Base-by-base conservation (phyloP, 2,329 filamentous ascomycete genomes). In the Pyricularia sp. region DNA sequence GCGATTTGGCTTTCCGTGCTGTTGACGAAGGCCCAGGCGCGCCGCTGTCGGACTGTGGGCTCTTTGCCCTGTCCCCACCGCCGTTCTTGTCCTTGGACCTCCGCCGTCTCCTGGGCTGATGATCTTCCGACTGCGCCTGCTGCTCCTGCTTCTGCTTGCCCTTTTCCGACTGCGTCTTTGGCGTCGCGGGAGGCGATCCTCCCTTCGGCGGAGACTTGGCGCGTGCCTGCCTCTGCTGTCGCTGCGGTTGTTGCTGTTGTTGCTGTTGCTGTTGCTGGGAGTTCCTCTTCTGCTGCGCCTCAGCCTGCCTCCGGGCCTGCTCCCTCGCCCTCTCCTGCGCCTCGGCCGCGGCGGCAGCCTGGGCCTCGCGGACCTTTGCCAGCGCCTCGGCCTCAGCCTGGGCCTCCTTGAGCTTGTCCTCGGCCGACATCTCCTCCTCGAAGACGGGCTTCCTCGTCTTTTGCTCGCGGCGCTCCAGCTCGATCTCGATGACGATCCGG, bases 401-500 rank as follows among this genome's bases (percentile, higher is more conserved):
- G 4, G 64, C 33, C 28, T 65, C 50, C 17, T 26, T 28, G 64
- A 65, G 42, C 33, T 66, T 31, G 55, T 64, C 65, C 58, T 69
- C 66, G 4, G 25, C 33, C 26, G 31, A 26, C 23, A 31, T 14
- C n/a, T 64, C 23, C 33, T 64, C n/a, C 30, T 58, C 66, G 11
- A 33, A 31, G 20, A 68, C 66, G 11, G 69, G 69, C 28, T 64
- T 69, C 61, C 63, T 65, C 17, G 63, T 50, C 66, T 26, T 65
- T 58, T 81, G 83, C 73, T 88, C 86, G 25, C 81, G 81, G 12
- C 85, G 78, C 1, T 78, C 78, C 28, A 88, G 75, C 73, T 88
- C 85, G 3, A 89, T 75, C 68, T 88, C 86, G 7, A 88, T 77
- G 0, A 88, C 81, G 14, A 81, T 78, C 2, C 80, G 83, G 2